Evolutionary conservation across 2,329 filamentous ascomycete species (phyloP), one percentile per base, ranked within the genome.

Genomic region (Talaromyces sp.): DNA sequence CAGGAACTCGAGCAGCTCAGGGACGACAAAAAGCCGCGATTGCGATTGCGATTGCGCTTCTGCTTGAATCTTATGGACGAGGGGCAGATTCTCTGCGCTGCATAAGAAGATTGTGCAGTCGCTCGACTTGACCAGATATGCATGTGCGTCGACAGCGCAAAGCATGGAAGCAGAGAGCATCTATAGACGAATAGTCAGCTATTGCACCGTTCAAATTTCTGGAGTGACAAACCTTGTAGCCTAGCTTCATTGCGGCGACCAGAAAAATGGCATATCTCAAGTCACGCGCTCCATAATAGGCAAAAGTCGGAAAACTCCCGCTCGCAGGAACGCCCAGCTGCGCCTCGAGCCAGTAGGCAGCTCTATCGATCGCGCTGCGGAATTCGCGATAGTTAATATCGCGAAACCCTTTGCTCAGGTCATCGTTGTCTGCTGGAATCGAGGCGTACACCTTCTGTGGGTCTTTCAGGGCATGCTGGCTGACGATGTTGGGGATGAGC

Each of bases 271-370:
- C 62, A 60, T 78, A 78, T 15, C 78, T 71, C 13, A 77, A 64
- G 65, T 80, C 78, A 44, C 73, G 77, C 0, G 75, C 73, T 0
- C 78, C 78, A 6, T 78, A 68, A 62, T 79, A 80, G 1, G 76
- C 70, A 33, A 80, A 65, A 13, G 72, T 70, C 49, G 75, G 69
- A 51, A 68, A 68, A 7, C 10, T 47, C 3, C 49, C 53, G 6
- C 61, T 60, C 13, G 66, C 64, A 0, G 54, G 17, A 10, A 30
- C n/a, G 15, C 54, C 36, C 5, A 58, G 4, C 28, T 9, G 57
- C 42, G 55, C 36, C 27, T 61, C 49, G 10, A 80, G 60, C 74
- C 73, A 77, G 65, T 72, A 72, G 5, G 76, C 73, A 28, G 74
- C 66, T 25, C 72, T 71, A 60, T 79, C 75, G 55, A 77, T 64